Conservation (phyloP, 257 asterid species). For the Ilex asprella region DNA sequence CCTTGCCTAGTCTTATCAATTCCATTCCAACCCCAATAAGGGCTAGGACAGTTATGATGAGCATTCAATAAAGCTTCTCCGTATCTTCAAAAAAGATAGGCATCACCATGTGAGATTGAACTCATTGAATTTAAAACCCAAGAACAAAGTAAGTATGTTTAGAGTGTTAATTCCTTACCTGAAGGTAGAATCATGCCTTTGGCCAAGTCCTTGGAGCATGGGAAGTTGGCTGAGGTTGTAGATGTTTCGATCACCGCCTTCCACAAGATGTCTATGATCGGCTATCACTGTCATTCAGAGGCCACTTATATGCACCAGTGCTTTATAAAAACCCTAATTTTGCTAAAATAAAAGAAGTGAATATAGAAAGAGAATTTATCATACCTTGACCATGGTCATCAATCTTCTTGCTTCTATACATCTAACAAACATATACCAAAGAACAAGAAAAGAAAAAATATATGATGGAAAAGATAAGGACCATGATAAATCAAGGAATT, state of each 20-base stretch:
- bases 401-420: slow-evolving; percentile 73
- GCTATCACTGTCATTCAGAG: slow-evolving; percentile 16
- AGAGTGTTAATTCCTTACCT: slow-evolving; percentile 27
- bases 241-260: slow-evolving; percentile 50
- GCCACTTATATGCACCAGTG: not conserved
- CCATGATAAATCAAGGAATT: not conserved
- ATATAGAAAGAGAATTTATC: not conserved
- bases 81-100: slow-evolving; percentile 23
- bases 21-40: slow-evolving; percentile 1
- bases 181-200: slow-evolving; percentile 23
- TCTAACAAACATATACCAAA: slow-evolving; percentile 27
- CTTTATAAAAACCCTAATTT: slow-evolving; percentile 19
- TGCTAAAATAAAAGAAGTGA: not conserved
- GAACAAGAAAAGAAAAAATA: slow-evolving; percentile 10
- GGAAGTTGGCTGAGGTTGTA: slow-evolving; percentile 64
- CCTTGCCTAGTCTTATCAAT: not conserved
- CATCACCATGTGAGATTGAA: too few relatives aligned
- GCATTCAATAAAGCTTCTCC: slow-evolving; percentile 45
- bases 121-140: too few relatives aligned
- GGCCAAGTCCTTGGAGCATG: slow-evolving; percentile 22
- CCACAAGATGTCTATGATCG: slow-evolving; percentile 38
- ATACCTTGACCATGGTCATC: slow-evolving; percentile 63
- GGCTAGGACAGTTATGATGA: slow-evolving; percentile 34
- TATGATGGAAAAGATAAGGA: not conserved
- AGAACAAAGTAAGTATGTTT: too few relatives aligned